A percentile compares a stretch with the other conserved stretches of the same genome.
phyloP scores from a whole-genome alignment of 2,329 filamentous ascomycete genomes.

The Periconia digitata region DNA sequence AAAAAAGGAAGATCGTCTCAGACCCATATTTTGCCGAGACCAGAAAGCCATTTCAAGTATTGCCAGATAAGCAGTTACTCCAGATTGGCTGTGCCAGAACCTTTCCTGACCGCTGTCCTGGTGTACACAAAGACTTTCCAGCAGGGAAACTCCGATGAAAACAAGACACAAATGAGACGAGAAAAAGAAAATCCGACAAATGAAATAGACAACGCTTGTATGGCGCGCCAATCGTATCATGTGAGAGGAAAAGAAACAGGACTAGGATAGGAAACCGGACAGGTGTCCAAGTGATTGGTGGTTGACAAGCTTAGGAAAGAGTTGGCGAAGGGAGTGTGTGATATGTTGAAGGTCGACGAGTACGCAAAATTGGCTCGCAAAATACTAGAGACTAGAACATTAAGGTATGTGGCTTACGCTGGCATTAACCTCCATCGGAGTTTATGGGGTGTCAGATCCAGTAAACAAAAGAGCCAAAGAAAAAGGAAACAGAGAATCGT shows the following conservation, averaged over 20 bases:
- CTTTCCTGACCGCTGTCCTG: neutral
- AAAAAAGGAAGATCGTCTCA: no score
- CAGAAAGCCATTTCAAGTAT: neutral
- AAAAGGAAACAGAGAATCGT: slow-evolving; percentile 1
- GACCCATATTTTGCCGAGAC: neutral
- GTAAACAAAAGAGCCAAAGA: neutral
- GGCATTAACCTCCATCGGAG: slow-evolving; percentile 19
- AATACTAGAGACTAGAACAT: slow-evolving; percentile 36
- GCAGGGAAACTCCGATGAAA: neutral
- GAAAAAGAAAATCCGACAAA: neutral
- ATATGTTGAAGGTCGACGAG: neutral
- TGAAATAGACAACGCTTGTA: neutral
- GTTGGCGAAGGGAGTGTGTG: slow-evolving; percentile 1
- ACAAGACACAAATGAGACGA: neutral
- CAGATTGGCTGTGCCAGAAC: neutral
- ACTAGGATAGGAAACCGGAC: neutral
- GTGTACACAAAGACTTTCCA: neutral
- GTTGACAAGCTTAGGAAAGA: neutral
- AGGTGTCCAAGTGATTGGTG: neutral
- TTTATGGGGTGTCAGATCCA: slow-evolving; percentile 1
- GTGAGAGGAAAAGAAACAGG: neutral
- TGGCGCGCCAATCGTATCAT: neutral
- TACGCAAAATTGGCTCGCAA: slow-evolving; percentile 14
- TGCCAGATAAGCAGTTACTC: neutral
- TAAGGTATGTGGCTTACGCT: slow-evolving; percentile 30